Evolutionary conservation across 768 basidiomycete genomes (phyloP), one percentile per base, ranked within the genome.

Genomic region (Collybia sp.): DNA sequence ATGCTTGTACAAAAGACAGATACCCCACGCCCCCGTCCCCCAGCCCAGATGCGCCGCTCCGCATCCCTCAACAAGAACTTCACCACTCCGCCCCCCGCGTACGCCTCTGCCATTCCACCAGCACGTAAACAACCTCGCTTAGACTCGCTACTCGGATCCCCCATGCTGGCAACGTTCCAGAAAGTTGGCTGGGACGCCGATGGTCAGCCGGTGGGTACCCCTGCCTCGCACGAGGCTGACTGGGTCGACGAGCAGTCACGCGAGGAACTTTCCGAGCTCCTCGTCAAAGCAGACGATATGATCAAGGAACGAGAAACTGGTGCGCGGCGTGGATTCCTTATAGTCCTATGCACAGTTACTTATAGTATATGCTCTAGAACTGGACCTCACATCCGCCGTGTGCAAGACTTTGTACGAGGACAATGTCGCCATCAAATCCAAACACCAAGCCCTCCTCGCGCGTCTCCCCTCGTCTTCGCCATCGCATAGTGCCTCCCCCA

Each of bases 281-380:
- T 93, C 31, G 65, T 80, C 38, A 82, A 83, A 59, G 90, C 88
- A 0, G 84, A 85, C 51, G 79, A 70, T 48, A 69, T 91, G 40
- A 90, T 93, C 52, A 84, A 80, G 59, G 80, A 82, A 48, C 73
- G 89, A 33, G 88, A 88, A 65, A 77, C 75, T 52, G 88, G 90
- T 87, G 59, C 42, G 81, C 64, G 38, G 11, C n/a, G 20, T 49
- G 15, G 43, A 39, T 48, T 37, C 40, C 32, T 33, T 38, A 19
- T 42, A 46, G 47, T 36, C 46, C 46, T n/a, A n/a, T n/a, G n/a
- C n/a, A n/a, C n/a, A n/a, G n/a, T n/a, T n/a, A n/a, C 43, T 46
- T 43, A 48, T 47, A 25, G 45, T 38, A 16, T 42, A n/a, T 30
- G 32, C 52, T 36, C 51, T 47, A 82, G 88, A 92, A 58, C 75